These are phyloP conservation scores for Oryza coarctata DNA, from an alignment of 176 grass and related monocot species.

Conservation along the genomic window DNA sequence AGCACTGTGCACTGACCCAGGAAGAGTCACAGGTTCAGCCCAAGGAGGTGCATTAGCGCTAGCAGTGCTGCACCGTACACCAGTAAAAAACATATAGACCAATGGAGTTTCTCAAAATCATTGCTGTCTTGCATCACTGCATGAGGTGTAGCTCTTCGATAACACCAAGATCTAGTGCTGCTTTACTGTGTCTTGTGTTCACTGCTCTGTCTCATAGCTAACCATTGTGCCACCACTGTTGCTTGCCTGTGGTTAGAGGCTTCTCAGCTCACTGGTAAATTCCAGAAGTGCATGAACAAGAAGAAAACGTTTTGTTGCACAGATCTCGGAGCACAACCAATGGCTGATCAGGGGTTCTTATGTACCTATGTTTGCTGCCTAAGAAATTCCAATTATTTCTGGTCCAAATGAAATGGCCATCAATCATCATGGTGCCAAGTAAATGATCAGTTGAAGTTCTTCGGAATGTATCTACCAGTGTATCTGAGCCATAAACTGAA, in stretches of 20 bases:
- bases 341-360: background rate
- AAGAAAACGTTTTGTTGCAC: background rate
- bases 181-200: too few relatives aligned
- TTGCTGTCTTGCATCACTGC: background rate
- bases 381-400: background rate
- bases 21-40: background rate
- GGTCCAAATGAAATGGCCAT: background rate
- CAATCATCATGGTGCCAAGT: background rate
- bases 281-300: background rate
- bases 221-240: background rate
- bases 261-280: background rate
- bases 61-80: background rate
- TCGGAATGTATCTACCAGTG: background rate
- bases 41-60: background rate
- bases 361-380: background rate
- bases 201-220: background rate
- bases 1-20: background rate
- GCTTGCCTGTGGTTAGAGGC: background rate
- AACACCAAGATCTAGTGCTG: background rate
- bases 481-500: background rate
- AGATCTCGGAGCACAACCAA: background rate
- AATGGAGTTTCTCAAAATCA: background rate
- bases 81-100: background rate
- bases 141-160: background rate
- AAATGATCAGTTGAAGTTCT: conserved; percentile 5